A percentile compares a stretch with the other conserved stretches of the same genome.
These are phyloP conservation scores for Scheffersomyces amazonensis DNA, from an alignment of 805 yeast species.

Conservation along the genomic window DNA sequence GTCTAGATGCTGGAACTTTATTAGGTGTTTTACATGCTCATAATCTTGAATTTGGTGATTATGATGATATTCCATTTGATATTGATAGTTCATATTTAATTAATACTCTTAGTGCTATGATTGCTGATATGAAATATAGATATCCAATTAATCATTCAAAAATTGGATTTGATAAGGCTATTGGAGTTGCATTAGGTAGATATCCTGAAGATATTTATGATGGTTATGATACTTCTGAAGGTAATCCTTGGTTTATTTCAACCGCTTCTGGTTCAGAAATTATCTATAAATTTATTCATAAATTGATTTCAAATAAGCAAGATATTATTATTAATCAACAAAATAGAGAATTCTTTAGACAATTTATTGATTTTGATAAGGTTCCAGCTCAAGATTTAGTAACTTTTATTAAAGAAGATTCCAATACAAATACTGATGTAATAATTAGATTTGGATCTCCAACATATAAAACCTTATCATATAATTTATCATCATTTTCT, in stretches of 20 bases:
- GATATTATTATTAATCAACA: constrained; percentile 42
- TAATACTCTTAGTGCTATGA: constrained; percentile 61
- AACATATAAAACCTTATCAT: constrained; percentile 46
- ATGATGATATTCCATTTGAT: constrained; percentile 56
- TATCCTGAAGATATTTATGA: constrained; percentile 92
- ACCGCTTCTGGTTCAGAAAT: constrained; percentile 70
- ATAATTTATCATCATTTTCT: constrained; percentile 50
- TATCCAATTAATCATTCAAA: constrained; percentile 71
- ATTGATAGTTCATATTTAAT: constrained; percentile 55
- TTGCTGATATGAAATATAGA: constrained; percentile 65
- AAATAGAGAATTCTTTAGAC: constrained; percentile 25
- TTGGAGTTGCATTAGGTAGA: constrained; percentile 77
- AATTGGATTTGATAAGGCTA: constrained; percentile 25
- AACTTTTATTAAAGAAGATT: constrained; percentile 10
- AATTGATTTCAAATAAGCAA: constrained; percentile 31
- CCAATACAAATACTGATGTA: constrained; percentile 10
- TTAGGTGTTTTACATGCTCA: constrained; percentile 51
- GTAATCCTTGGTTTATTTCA: constrained; percentile 91
- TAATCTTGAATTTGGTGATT: constrained; percentile 33
- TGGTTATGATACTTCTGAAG: constrained; percentile 68
- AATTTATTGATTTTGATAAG: constrained; percentile 22
- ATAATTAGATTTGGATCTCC: constrained; percentile 31
- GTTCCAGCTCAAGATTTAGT: constrained; percentile 7
- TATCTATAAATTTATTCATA: constrained; percentile 52
- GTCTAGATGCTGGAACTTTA: constrained; percentile 77